A percentile compares a stretch with the other conserved stretches of the same genome.
These are phyloP conservation scores for Cystofilobasidium macerans DNA, from an alignment of 768 basidiomycete genomes.

Conservation along the genomic window DNA sequence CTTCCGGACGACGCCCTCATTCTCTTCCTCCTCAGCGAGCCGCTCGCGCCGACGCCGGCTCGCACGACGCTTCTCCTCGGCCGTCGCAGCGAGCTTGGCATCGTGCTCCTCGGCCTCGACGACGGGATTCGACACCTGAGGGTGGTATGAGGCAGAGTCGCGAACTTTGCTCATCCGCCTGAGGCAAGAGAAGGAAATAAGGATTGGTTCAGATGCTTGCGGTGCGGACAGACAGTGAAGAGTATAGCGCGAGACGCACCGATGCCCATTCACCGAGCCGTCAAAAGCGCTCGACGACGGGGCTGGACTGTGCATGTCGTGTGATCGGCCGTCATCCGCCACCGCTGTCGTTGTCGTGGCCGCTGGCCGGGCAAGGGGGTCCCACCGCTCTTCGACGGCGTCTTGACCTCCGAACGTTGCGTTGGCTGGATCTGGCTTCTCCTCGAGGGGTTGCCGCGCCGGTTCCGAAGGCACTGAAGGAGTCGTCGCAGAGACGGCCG, in stretches of 20 bases:
- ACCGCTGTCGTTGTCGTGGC: too few species aligned
- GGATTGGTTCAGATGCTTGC: neutral
- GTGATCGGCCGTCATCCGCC: too few species aligned
- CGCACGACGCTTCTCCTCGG: neutral
- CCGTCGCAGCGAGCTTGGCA: neutral
- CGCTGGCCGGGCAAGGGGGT: too few species aligned
- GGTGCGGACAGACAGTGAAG: neutral
- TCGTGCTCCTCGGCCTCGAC: neutral
- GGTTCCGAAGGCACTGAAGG: neutral
- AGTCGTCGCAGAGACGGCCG: neutral
- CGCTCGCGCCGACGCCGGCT: neutral
- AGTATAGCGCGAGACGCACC: neutral
- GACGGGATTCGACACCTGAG: neutral
- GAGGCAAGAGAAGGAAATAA: neutral
- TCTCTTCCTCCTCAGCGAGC: neutral
- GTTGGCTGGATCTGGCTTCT: neutral
- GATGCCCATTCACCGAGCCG: neutral
- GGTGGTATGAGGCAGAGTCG: neutral
- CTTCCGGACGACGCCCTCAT: neutral
- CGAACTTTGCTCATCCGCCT: neutral
- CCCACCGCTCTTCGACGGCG: too few species aligned
- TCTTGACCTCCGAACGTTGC: too few species aligned
- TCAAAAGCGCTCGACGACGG: neutral
- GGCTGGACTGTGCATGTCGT: neutral
- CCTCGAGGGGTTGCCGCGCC: neutral